Percentiles rank a stretch among this genome's conserved stretches.
Evolutionary conservation across 2,329 filamentous ascomycete species (phyloP).

Genomic region (Calonectria hawksworthii): DNA sequence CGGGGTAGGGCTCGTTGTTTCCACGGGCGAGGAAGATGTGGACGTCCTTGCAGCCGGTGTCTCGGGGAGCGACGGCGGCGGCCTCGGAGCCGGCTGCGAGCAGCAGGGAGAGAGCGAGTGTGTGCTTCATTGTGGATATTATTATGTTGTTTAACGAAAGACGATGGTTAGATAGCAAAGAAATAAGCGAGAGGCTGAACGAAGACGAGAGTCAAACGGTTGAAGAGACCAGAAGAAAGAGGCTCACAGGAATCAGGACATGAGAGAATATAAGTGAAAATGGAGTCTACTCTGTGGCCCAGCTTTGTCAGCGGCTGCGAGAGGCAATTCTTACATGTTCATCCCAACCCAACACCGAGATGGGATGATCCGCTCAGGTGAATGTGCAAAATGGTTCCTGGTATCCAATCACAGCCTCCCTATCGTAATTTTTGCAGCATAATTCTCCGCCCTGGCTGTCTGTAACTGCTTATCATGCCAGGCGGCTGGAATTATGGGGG

Average conservation of each 20-base stretch:
- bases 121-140: slow-evolving; percentile 19
- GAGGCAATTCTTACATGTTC: background rate
- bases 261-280: background rate
- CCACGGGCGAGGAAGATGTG: slow-evolving; percentile 48
- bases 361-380: background rate
- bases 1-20: slow-evolving; percentile 50
- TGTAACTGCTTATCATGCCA: background rate
- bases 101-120: slow-evolving; percentile 13
- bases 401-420: background rate
- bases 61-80: slow-evolving; percentile 7
- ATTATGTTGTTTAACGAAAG: background rate
- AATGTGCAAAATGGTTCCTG: background rate
- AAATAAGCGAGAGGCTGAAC: slow-evolving; percentile 3
- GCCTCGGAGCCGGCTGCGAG: slow-evolving; percentile 21
- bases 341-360: background rate
- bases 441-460: background rate
- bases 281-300: background rate
- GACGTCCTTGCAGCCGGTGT: slow-evolving; percentile 42
- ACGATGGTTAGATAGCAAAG: background rate
- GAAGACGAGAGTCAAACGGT: background rate
- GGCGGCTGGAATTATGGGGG: background rate
- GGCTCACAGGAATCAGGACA: background rate
- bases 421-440: background rate
- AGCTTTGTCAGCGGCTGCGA: background rate
- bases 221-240: background rate